Base-by-base conservation (phyloP, 305 asterid genomes). In the Fraxinus platypoda region DNA sequence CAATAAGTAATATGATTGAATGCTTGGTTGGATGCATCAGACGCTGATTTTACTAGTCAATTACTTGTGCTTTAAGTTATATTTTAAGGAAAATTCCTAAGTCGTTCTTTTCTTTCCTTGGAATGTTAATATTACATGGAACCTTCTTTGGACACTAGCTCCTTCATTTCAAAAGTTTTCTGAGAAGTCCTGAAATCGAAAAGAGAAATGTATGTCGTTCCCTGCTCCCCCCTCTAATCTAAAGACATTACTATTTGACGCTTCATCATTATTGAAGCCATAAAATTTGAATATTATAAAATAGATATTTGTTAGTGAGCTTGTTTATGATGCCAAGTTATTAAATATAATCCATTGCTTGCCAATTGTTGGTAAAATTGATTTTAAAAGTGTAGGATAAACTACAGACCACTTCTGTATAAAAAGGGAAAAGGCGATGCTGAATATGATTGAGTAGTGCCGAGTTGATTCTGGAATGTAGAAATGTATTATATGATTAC, bases 81-180 rank as follows among this genome's bases (percentile, higher is more conserved):
- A 34, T 76, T 26, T 78, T 19, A 46, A 73, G 66, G 21, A 72
- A 77, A 34, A 33, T 31, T 26, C 66, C 46, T 11, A 11, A 74
- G 76, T 52, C 19, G 26, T 82, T 21, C 28, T 79, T 33, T 38
- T 76, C 81, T 41, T 31, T 73, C 43, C 3, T 80, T 54, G 25
- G 64, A 25, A 41, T 9, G 37, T 52, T n/a, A 62, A 37, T 46
- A 19, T 25, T 59, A 38, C 12, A 15, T 70, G 77, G 35, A 59
- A 76, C 74, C 23, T 59, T 81, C 54, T 59, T 75, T 74, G 75
- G 54, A 46, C 73, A 34, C 70, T 49, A 17, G 41, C 26, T 84
- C 34, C 26, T 81, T 62, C 80, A 23, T 64, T 37, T 78, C 72
- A 6, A 49, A 59, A 12, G 30, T 34, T 62, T 80, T 7, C 28